Conservation (phyloP, 176 grass and related monocot species). For the Miscanthus lutarioriparius region DNA sequence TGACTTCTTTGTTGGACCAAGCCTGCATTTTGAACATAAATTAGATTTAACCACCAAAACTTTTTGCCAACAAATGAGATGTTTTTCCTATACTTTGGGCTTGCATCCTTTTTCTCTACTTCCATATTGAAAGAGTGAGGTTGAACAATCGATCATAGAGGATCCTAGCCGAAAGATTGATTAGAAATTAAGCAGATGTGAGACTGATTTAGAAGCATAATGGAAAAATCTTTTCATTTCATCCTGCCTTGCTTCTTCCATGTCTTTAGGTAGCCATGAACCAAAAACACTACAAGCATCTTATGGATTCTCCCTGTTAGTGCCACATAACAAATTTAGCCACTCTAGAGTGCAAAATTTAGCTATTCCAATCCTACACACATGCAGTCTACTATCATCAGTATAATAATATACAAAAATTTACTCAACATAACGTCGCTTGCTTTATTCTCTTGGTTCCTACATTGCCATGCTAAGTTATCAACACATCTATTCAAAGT, state of each 20-base stretch:
- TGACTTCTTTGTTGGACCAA: slow-evolving; percentile 45
- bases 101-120: neutral
- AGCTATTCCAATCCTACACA: neutral
- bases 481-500: neutral
- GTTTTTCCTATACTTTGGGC: neutral
- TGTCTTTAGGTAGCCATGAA: neutral
- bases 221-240: neutral
- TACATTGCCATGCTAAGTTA: neutral
- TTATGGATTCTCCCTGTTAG: neutral
- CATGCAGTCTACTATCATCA: neutral
- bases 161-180: neutral
- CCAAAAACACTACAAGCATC: neutral
- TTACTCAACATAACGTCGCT: neutral
- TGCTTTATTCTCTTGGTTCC: neutral
- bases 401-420: neutral
- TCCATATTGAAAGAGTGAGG: neutral
- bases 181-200: neutral
- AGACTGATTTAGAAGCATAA: neutral
- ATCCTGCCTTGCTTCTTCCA: neutral
- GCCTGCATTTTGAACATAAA: slow-evolving; percentile 45
- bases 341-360: slow-evolving; percentile 5
- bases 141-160: neutral
- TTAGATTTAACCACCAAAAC: slow-evolving; percentile 13
- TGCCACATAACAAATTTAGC: neutral
- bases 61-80: neutral